Evolutionary conservation across 2,329 filamentous ascomycete genomes (phyloP).

Genomic region (Botrytis hyacinthi): DNA sequence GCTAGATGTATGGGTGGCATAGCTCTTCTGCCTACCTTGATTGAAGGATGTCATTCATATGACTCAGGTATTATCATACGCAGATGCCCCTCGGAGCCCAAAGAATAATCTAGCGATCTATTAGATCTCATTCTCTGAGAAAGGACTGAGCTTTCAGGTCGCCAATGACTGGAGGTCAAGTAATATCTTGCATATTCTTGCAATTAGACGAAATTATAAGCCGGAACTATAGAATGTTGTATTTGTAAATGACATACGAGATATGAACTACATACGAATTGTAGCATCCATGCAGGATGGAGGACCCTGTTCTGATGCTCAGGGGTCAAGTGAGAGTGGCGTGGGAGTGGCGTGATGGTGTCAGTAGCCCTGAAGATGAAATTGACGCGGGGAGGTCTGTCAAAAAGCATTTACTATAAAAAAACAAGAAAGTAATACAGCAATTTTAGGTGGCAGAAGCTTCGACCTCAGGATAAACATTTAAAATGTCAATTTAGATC

Average conservation of each 20-base stretch:
- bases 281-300: not conserved
- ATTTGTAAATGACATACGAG: not conserved
- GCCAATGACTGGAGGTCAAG: not conserved
- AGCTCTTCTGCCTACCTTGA: not conserved
- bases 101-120: not conserved
- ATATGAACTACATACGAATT: not conserved
- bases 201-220: not conserved
- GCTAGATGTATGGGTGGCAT: not conserved
- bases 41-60: not conserved
- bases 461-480: not conserved
- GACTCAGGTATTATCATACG: not conserved
- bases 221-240: not conserved
- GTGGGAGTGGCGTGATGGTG: not conserved
- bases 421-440: not conserved
- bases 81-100: not conserved
- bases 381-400: not conserved
- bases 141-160: not conserved
- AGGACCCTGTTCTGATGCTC: not conserved
- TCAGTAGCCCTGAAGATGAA: not conserved
- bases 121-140: not conserved
- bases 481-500: accelerated
- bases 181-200: not conserved
- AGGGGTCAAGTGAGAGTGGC: not conserved
- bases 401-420: not conserved
- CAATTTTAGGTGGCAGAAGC: not conserved